phyloP scores from a whole-genome alignment of 306 rosid species.

The Cajanus cajan region DNA sequence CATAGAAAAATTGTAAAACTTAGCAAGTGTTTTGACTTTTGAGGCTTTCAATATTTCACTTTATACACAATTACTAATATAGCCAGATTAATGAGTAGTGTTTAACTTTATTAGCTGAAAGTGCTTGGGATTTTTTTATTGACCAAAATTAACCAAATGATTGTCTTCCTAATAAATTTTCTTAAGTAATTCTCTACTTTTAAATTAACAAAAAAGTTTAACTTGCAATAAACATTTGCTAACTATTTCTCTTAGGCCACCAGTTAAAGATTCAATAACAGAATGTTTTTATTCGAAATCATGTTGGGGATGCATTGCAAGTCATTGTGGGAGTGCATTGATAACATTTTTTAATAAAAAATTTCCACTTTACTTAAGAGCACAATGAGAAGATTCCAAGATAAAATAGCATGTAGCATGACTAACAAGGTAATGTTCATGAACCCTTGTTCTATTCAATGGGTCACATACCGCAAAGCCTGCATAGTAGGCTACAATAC shows the following conservation, averaged over 20 bases:
- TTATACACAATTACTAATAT: neutral
- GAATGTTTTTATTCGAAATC: too few relatives aligned
- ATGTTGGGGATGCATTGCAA: too few relatives aligned
- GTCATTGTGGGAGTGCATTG: too few relatives aligned
- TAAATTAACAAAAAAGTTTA: neutral
- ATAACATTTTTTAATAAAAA: too few relatives aligned
- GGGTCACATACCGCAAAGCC: neutral
- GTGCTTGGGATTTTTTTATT: neutral
- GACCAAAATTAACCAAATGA: neutral
- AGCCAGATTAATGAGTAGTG: neutral
- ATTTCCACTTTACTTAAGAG: too few relatives aligned
- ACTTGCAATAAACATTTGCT: neutral
- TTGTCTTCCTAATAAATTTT: neutral
- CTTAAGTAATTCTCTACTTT: neutral
- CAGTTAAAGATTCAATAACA: too few relatives aligned
- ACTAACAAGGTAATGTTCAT: neutral
- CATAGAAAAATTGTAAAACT: neutral
- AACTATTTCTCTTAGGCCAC: too few relatives aligned
- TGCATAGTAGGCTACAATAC: neutral
- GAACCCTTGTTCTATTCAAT: neutral
- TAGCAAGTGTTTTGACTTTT: neutral
- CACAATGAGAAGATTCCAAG: neutral
- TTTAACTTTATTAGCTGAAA: neutral
- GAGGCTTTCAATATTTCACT: neutral
- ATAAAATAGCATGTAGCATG: neutral